Conservation (phyloP, 257 asterid species). For the Gentiana dahurica region DNA sequence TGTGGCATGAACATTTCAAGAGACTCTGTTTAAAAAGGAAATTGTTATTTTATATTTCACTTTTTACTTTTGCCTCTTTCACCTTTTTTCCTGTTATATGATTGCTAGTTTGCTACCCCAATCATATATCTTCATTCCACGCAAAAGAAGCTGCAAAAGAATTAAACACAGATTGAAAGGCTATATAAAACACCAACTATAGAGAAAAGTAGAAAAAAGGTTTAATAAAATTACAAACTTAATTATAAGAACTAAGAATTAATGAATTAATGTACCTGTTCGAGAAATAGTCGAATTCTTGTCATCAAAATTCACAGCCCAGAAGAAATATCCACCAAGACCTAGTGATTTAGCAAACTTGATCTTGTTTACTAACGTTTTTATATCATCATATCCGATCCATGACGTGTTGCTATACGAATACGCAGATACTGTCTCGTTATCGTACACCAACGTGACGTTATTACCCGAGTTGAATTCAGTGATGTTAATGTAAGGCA, state of each 20-base stretch:
- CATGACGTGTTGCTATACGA: slow-evolving; percentile 42
- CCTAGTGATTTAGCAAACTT: slow-evolving; percentile 41
- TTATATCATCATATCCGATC: slow-evolving; percentile 54
- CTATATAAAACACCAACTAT: background rate
- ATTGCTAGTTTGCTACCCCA: background rate
- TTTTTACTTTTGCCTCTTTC: too few species aligned
- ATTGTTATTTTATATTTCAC: too few species aligned
- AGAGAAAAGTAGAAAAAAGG: background rate
- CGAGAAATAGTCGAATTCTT: slow-evolving; percentile 48
- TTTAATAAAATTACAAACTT: background rate
- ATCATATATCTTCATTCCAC: slow-evolving; percentile 40
- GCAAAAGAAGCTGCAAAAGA: slow-evolving; percentile 42
- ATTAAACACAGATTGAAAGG: background rate
- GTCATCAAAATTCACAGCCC: slow-evolving; percentile 52
- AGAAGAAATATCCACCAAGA: slow-evolving; percentile 64
- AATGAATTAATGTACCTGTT: slow-evolving; percentile 29
- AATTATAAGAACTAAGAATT: background rate
- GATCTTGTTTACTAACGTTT: slow-evolving; percentile 26
- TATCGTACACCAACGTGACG: slow-evolving; percentile 35
- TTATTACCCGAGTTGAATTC: slow-evolving; percentile 30
- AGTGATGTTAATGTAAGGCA: slow-evolving; percentile 27
- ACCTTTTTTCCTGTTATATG: too few species aligned
- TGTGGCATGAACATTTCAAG: too few species aligned
- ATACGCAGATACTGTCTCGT: slow-evolving; percentile 41
- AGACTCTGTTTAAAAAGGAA: too few species aligned